Evolutionary conservation across 2,329 filamentous ascomycete genomes (phyloP).

Genomic region (Colletotrichum liaoningense): DNA sequence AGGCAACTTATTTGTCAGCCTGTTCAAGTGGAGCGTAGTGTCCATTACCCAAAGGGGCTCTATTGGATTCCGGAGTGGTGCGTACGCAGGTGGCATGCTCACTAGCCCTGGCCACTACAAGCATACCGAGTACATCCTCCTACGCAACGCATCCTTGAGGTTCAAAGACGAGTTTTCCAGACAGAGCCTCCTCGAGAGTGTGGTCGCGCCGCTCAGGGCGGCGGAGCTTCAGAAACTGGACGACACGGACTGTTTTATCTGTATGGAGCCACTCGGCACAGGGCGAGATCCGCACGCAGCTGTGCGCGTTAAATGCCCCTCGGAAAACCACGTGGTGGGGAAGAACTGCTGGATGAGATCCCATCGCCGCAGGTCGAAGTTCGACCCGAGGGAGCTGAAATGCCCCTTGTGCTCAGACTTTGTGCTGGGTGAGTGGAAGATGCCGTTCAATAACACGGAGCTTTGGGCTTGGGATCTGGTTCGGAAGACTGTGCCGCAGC

Average conservation of each 20-base stretch:
- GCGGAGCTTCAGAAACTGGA: neutral
- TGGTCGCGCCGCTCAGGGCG: neutral
- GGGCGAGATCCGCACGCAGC: constrained; percentile 3
- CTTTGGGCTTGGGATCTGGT: neutral
- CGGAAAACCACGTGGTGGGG: neutral
- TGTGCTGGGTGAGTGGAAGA: neutral
- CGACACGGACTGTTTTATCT: neutral
- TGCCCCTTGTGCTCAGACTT: constrained; percentile 5
- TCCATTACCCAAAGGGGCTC: neutral
- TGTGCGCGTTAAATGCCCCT: constrained; percentile 5
- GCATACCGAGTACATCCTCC: neutral
- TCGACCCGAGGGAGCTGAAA: neutral
- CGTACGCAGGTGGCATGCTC: neutral
- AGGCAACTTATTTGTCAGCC: neutral
- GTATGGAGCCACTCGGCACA: neutral
- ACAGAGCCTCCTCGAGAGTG: neutral
- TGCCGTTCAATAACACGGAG: neutral
- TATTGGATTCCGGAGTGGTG: neutral
- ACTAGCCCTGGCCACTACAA: neutral
- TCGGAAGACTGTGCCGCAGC: neutral
- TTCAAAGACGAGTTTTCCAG: neutral
- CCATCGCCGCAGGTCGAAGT: neutral
- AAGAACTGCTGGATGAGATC: constrained; percentile 19
- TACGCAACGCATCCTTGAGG: neutral
- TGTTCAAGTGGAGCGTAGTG: neutral